Conservation (phyloP, 306 rosid species). For the Cucurbita pepo region DNA sequence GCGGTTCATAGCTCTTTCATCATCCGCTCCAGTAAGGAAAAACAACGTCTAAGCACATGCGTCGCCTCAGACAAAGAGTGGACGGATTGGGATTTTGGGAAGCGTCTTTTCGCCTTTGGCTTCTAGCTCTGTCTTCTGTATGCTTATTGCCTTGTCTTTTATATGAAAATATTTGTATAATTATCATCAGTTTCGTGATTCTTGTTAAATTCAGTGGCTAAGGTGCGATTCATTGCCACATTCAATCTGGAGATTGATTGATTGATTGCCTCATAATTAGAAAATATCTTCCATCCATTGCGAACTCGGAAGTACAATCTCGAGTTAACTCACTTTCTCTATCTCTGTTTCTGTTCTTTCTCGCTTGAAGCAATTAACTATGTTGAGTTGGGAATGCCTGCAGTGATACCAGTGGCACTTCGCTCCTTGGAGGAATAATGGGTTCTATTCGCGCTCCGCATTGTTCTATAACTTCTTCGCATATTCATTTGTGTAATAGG, state of each 20-base stretch:
- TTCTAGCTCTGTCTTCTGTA: background rate
- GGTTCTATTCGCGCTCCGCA: slow-evolving; percentile 1
- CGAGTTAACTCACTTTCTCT: background rate
- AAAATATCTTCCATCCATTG: background rate
- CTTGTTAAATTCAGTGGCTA: background rate
- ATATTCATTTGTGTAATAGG: background rate
- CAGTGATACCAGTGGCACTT: background rate
- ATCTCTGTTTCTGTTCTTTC: background rate
- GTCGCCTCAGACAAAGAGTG: background rate
- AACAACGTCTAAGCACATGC: background rate
- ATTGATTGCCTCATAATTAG: background rate
- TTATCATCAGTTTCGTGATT: background rate
- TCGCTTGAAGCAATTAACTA: background rate
- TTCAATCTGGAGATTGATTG: background rate
- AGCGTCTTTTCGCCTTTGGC: background rate
- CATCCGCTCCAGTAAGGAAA: background rate
- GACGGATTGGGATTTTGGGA: background rate
- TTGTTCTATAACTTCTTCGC: background rate
- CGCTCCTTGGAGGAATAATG: background rate
- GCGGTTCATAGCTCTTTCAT: background rate
- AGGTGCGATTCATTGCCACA: background rate
- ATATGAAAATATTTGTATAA: background rate
- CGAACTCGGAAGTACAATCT: background rate
- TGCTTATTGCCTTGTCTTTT: background rate
- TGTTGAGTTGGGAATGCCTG: background rate